phyloP scores from a whole-genome alignment of 495 filamentous ascomycete species.

The Xeromyces bisporus region DNA sequence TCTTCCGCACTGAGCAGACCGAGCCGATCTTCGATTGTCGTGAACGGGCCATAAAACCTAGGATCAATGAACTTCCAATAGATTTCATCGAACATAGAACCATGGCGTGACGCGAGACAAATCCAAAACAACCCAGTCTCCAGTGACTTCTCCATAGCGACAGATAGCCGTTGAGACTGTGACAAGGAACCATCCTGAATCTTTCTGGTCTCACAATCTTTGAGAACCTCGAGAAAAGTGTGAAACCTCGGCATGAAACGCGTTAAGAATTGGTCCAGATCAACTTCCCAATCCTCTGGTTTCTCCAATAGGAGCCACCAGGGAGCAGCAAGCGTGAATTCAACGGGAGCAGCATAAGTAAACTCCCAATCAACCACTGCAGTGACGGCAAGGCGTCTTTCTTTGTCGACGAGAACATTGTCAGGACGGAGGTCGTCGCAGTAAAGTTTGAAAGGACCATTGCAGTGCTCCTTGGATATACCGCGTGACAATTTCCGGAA shows the following conservation, averaged over 20 bases:
- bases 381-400: slow-evolving; percentile 4
- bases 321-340: slow-evolving; percentile 22
- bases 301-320: slow-evolving; percentile 26
- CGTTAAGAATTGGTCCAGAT: slow-evolving; percentile 9
- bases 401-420: slow-evolving; percentile 10
- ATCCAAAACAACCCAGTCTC: slow-evolving; percentile 15
- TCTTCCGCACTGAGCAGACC: slow-evolving; percentile 7
- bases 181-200: slow-evolving; percentile 8
- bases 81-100: slow-evolving; percentile 16
- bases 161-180: slow-evolving; percentile 11
- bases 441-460: slow-evolving; percentile 9
- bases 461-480: slow-evolving; percentile 7
- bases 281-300: slow-evolving; percentile 19
- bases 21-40: slow-evolving; percentile 8
- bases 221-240: slow-evolving; percentile 11
- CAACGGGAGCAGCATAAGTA: slow-evolving; percentile 21
- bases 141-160: slow-evolving; percentile 9
- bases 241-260: slow-evolving; percentile 7
- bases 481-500: slow-evolving; percentile 17
- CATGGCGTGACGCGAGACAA: slow-evolving; percentile 11
- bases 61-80: slow-evolving; percentile 15
- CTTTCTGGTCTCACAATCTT: slow-evolving; percentile 9
- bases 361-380: slow-evolving; percentile 26
- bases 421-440: slow-evolving; percentile 9
- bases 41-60: slow-evolving; percentile 10